Percentiles rank a stretch among this genome's conserved stretches.
phyloP scores from a whole-genome alignment of 1,139 yeast species.

The Nematodospora anomalae region DNA sequence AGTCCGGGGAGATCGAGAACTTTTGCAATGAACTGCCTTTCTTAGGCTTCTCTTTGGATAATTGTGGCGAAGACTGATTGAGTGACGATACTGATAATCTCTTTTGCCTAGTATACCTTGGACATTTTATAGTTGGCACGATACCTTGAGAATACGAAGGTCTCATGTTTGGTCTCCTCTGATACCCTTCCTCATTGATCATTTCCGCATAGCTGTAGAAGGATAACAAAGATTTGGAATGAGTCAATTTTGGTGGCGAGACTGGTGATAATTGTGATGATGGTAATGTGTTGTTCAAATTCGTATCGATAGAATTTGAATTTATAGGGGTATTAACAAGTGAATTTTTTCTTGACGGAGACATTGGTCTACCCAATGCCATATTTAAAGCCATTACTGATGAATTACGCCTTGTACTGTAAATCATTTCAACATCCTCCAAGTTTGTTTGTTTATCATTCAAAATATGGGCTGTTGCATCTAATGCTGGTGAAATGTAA shows the following conservation, averaged over 20 bases:
- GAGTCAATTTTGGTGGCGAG: slow-evolving; percentile 41
- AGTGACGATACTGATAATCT: not conserved
- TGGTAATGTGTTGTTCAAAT: slow-evolving; percentile 7
- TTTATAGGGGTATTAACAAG: slow-evolving; percentile 11
- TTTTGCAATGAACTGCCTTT: slow-evolving; percentile 8
- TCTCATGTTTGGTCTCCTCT: slow-evolving; percentile 2
- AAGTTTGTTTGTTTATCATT: slow-evolving; percentile 53
- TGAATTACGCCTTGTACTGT: slow-evolving; percentile 51
- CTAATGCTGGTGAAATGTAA: slow-evolving; percentile 80
- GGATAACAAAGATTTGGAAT: slow-evolving; percentile 54
- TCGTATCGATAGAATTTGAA: not conserved
- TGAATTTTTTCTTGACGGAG: slow-evolving; percentile 42
- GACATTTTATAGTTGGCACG: slow-evolving; percentile 7
- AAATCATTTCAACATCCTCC: slow-evolving; percentile 69
- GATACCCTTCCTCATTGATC: slow-evolving; percentile 59
- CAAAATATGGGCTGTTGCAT: slow-evolving; percentile 56
- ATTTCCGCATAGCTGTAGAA: slow-evolving; percentile 82
- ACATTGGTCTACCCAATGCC: slow-evolving; percentile 53
- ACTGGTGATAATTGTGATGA: slow-evolving; percentile 22
- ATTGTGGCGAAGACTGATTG: slow-evolving; percentile 18
- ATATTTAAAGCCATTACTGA: slow-evolving; percentile 59
- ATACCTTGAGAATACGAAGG: slow-evolving; percentile 22
- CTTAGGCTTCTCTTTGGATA: slow-evolving; percentile 15
- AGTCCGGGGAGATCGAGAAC: slow-evolving; percentile 32
- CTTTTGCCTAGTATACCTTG: not conserved